These are phyloP conservation scores for Mitragyna speciosa DNA, from an alignment of 257 asterid genomes.

Conservation along the genomic window DNA sequence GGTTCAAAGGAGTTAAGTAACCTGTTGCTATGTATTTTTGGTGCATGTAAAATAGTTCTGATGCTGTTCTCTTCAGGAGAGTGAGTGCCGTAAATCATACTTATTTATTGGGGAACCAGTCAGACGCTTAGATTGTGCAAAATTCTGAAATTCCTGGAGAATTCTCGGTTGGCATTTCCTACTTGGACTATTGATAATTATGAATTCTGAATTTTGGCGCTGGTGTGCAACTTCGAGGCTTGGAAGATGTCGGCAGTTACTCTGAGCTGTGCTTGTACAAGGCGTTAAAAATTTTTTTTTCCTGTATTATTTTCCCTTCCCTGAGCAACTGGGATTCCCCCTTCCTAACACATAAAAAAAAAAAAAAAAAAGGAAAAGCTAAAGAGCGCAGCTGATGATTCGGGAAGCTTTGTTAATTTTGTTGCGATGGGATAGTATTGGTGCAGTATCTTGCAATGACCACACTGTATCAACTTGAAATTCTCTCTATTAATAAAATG, in stretches of 20 bases:
- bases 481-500: neutral
- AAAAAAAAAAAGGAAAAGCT: too few relatives aligned
- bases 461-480: neutral
- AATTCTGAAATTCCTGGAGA: neutral
- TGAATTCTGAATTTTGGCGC: neutral
- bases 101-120: neutral
- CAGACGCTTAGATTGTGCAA: neutral
- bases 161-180: neutral
- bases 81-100: neutral
- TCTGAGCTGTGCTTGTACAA: neutral
- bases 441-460: neutral
- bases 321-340: neutral
- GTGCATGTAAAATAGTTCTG: conserved; percentile 1
- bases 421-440: neutral
- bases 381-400: neutral
- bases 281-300: neutral
- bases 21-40: neutral
- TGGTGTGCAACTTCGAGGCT: neutral
- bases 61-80: neutral
- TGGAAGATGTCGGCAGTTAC: neutral
- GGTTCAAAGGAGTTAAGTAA: neutral
- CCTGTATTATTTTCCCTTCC: neutral
- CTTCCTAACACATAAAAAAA: too few relatives aligned
- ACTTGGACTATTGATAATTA: neutral
- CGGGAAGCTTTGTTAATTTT: neutral